Conservation (phyloP, 768 basidiomycete genomes). For the Phylloporus arenicola region DNA sequence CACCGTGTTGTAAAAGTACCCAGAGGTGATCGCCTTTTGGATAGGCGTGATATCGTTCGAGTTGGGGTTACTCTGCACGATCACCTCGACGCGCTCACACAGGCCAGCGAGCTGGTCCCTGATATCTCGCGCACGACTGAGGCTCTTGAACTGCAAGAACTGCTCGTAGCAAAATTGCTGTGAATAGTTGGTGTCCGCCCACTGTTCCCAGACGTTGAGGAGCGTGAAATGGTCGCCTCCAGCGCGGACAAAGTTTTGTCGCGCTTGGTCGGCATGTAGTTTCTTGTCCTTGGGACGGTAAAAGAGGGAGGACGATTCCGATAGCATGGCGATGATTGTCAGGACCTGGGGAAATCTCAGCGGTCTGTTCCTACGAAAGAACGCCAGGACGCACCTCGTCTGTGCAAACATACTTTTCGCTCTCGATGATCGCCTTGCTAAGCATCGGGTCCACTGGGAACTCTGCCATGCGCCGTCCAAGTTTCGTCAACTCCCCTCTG, state of each 20-base stretch:
- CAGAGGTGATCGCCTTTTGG: slow-evolving; percentile 92
- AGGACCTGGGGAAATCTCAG: slow-evolving; percentile 53
- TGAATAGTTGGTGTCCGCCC: slow-evolving; percentile 96
- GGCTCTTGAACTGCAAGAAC: slow-evolving; percentile 90
- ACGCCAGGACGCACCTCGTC: slow-evolving; percentile 63
- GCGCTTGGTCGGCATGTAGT: slow-evolving; percentile 93
- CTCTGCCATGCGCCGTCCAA: slow-evolving; percentile 96
- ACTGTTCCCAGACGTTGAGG: slow-evolving; percentile 97
- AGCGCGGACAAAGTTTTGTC: slow-evolving; percentile 91
- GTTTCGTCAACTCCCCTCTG: slow-evolving; percentile 92
- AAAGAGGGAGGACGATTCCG: slow-evolving; percentile 90
- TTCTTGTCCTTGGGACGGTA: slow-evolving; percentile 99
- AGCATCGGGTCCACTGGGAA: slow-evolving; percentile 99
- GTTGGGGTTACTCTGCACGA: slow-evolving; percentile 84
- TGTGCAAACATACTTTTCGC: slow-evolving; percentile 89
- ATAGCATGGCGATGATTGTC: slow-evolving; percentile 96
- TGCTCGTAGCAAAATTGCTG: slow-evolving; percentile 97
- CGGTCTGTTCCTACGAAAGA: not conserved
- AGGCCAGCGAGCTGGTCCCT: slow-evolving; percentile 91
- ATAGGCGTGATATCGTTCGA: slow-evolving; percentile 87
- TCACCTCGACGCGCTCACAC: slow-evolving; percentile 95
- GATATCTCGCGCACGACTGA: slow-evolving; percentile 92
- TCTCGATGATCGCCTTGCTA: slow-evolving; percentile 92
- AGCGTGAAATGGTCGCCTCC: slow-evolving; percentile 98
- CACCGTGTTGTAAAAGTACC: slow-evolving; percentile 94